These are phyloP conservation scores for Pythium vanterpoolii DNA, from an alignment of 352 stramenopile genomes.

Conservation along the genomic window DNA sequence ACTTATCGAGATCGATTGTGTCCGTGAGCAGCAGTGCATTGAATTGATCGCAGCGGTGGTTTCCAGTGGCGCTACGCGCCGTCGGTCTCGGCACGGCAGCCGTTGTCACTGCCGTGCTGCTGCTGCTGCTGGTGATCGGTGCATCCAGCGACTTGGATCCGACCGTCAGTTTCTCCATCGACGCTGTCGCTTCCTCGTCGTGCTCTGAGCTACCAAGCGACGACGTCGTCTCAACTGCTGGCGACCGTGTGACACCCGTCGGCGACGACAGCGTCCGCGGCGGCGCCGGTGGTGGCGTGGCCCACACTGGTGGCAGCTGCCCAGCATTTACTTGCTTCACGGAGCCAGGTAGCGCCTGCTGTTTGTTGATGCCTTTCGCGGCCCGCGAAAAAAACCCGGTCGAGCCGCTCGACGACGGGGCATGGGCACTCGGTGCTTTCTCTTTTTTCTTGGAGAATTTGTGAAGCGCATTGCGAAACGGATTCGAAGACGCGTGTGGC, in stretches of 20 bases:
- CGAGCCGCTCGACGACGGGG: slow-evolving; percentile 39
- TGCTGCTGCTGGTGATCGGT: background rate
- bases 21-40: slow-evolving; percentile 61
- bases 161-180: slow-evolving; percentile 21
- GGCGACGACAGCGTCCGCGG: slow-evolving; percentile 31
- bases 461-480: slow-evolving; percentile 75
- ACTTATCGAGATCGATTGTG: slow-evolving; percentile 86
- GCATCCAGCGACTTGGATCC: slow-evolving; percentile 20
- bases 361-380: slow-evolving; percentile 29
- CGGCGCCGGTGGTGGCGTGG: slow-evolving; percentile 52
- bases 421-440: slow-evolving; percentile 16
- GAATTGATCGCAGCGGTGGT: slow-evolving; percentile 76
- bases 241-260: slow-evolving; percentile 9
- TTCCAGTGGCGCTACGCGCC: slow-evolving; percentile 64
- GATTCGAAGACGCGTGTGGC: slow-evolving; percentile 45
- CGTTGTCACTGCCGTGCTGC: background rate
- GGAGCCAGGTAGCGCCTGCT: slow-evolving; percentile 57
- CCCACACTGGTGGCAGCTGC: slow-evolving; percentile 76
- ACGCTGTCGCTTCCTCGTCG: slow-evolving; percentile 13
- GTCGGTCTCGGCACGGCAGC: slow-evolving; percentile 13
- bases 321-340: slow-evolving; percentile 72
- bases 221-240: slow-evolving; percentile 3
- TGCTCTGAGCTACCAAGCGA: slow-evolving; percentile 23
- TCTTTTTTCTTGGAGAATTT: slow-evolving; percentile 85
- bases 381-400: slow-evolving; percentile 68